These are phyloP conservation scores for Pyrenula aspistea DNA, from an alignment of 495 filamentous ascomycete species.

Conservation along the genomic window DNA sequence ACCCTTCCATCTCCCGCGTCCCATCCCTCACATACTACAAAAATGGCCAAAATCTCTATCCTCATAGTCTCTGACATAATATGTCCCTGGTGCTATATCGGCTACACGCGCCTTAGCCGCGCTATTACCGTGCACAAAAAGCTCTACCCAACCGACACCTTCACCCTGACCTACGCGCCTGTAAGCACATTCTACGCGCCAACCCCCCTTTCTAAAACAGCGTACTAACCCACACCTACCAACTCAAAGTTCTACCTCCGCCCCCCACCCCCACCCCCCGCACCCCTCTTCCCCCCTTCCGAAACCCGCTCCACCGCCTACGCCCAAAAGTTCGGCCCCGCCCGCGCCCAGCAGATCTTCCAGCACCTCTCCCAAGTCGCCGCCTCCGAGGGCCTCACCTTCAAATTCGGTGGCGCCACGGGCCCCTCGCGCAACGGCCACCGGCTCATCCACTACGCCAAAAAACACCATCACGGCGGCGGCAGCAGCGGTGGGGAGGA, in stretches of 20 bases:
- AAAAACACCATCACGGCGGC: neutral
- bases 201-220: conserved; percentile 35
- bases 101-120: conserved; percentile 46
- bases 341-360: conserved; percentile 6
- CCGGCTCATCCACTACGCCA: conserved; percentile 4
- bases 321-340: conserved; percentile 5
- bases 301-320: neutral
- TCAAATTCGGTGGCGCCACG: conserved; percentile 13
- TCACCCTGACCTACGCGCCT: conserved; percentile 45
- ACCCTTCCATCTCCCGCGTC: no score
- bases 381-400: conserved; percentile 4
- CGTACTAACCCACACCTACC: conserved; percentile 2
- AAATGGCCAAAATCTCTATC: conserved; percentile 54
- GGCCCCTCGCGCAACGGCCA: conserved; percentile 12
- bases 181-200: conserved; percentile 57
- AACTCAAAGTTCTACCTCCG: neutral
- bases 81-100: conserved; percentile 68
- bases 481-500: neutral
- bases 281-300: neutral
- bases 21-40: no score
- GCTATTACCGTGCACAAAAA: conserved; percentile 47
- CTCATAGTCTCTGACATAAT: conserved; percentile 53
- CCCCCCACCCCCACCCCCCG: neutral
- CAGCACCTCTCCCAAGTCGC: conserved; percentile 9
- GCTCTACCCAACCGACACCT: conserved; percentile 33